phyloP scores from a whole-genome alignment of 805 yeast genomes.

The Candida jianshihensis region DNA sequence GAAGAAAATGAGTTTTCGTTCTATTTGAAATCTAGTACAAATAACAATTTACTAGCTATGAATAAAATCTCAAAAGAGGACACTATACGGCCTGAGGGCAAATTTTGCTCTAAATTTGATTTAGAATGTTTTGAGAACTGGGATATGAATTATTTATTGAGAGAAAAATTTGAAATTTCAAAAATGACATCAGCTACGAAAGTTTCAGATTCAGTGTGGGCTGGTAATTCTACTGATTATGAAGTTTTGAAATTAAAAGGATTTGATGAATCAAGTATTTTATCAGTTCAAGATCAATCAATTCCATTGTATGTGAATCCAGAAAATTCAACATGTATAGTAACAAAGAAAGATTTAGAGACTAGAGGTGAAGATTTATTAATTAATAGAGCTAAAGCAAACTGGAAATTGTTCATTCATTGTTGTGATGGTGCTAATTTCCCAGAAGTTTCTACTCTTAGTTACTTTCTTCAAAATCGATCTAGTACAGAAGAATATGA shows the following conservation, averaged over 20 bases:
- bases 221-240: slow-evolving; percentile 77
- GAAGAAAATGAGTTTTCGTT: slow-evolving; percentile 10
- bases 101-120: slow-evolving; percentile 30
- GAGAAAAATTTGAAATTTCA: slow-evolving; percentile 78
- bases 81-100: slow-evolving; percentile 11
- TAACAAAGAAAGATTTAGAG: slow-evolving; percentile 27
- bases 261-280: slow-evolving; percentile 7
- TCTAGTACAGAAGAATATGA: no score
- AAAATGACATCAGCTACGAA: slow-evolving; percentile 77
- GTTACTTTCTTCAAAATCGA: slow-evolving; percentile 18
- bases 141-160: slow-evolving; percentile 61
- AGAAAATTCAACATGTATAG: slow-evolving; percentile 40
- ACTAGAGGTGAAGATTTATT: slow-evolving; percentile 20
- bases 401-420: slow-evolving; percentile 48
- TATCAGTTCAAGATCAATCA: slow-evolving; percentile 2
- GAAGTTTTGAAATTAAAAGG: slow-evolving; percentile 29
- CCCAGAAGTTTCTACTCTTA: slow-evolving; percentile 38
- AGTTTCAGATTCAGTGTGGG: slow-evolving; percentile 54
- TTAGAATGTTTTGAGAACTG: slow-evolving; percentile 44
- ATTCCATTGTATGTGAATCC: slow-evolving; percentile 44
- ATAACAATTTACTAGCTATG: slow-evolving; percentile 16
- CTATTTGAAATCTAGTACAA: slow-evolving; percentile 6
- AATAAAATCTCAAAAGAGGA: slow-evolving; percentile 17
- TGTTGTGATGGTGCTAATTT: slow-evolving; percentile 56
- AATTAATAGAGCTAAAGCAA: slow-evolving; percentile 43